Conservation (phyloP, 2,329 filamentous ascomycete genomes). For the Beauveria australis region DNA sequence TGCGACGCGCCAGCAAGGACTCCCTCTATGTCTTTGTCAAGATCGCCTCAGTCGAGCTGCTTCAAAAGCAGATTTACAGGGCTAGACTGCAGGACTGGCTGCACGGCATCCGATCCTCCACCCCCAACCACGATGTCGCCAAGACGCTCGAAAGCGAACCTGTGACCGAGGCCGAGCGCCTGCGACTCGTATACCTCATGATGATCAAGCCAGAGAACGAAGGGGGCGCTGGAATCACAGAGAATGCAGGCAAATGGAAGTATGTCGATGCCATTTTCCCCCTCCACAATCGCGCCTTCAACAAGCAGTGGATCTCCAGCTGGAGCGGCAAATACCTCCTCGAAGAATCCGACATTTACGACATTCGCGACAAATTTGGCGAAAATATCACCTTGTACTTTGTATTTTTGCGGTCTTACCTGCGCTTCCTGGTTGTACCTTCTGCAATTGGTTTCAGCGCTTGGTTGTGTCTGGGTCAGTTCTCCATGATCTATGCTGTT, state of each 20-base stretch:
- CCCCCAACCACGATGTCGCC: slow-evolving; percentile 65
- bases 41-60: slow-evolving; percentile 64
- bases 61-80: slow-evolving; percentile 75
- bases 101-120: slow-evolving; percentile 70
- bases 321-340: slow-evolving; percentile 66
- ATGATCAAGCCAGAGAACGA: slow-evolving; percentile 66
- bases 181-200: slow-evolving; percentile 80
- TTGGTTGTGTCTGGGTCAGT: slow-evolving; percentile 78
- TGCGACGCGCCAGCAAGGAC: slow-evolving; percentile 67
- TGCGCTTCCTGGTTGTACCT: slow-evolving; percentile 74
- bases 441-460: slow-evolving; percentile 67
- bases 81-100: slow-evolving; percentile 91
- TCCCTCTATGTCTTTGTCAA: slow-evolving; percentile 79
- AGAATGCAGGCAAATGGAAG: slow-evolving; percentile 61
- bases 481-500: slow-evolving; percentile 72
- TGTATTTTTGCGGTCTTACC: slow-evolving; percentile 87
- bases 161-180: slow-evolving; percentile 77
- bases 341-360: slow-evolving; percentile 57
- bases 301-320: slow-evolving; percentile 65
- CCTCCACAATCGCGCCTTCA: slow-evolving; percentile 68
- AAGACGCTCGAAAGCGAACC: slow-evolving; percentile 64
- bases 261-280: slow-evolving; percentile 68
- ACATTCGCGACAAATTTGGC: slow-evolving; percentile 69
- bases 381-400: slow-evolving; percentile 92
- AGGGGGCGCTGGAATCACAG: slow-evolving; percentile 71